phyloP scores from a whole-genome alignment of 2,329 filamentous ascomycete species.

The Aureobasidium sp. region DNA sequence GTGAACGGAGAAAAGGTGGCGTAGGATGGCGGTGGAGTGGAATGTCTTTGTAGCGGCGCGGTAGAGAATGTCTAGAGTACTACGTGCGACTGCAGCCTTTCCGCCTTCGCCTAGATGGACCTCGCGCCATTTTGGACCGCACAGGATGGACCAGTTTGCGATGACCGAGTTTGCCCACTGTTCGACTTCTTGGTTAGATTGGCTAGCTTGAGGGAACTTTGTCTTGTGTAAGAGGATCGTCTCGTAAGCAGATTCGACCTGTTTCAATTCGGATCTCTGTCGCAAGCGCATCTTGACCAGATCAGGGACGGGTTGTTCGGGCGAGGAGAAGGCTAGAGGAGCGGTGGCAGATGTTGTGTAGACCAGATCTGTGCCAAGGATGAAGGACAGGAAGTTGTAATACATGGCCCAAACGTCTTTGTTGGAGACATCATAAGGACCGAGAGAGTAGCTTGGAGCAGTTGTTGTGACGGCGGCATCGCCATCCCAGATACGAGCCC shows the following conservation, averaged over 20 bases:
- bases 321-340: conserved; percentile 22
- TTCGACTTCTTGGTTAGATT: conserved; percentile 73
- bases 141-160: conserved; percentile 76
- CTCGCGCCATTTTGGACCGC: conserved; percentile 72
- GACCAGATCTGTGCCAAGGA: conserved; percentile 60
- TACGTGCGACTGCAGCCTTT: conserved; percentile 65
- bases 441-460: conserved; percentile 34
- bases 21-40: conserved; percentile 82
- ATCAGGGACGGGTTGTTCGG: conserved; percentile 20
- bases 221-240: conserved; percentile 69
- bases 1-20: conserved; percentile 82
- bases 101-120: conserved; percentile 75
- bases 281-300: conserved; percentile 29
- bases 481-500: conserved; percentile 57
- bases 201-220: conserved; percentile 75
- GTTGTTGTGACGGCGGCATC: neutral
- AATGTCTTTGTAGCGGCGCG: conserved; percentile 87
- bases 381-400: conserved; percentile 69
- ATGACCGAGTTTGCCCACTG: conserved; percentile 72
- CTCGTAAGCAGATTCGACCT: conserved; percentile 74
- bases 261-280: conserved; percentile 69
- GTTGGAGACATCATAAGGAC: conserved; percentile 38
- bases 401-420: conserved; percentile 78
- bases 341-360: conserved; percentile 34
- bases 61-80: conserved; percentile 79